Conservation (phyloP, 805 yeast genomes). For the Candida sithepensis region DNA sequence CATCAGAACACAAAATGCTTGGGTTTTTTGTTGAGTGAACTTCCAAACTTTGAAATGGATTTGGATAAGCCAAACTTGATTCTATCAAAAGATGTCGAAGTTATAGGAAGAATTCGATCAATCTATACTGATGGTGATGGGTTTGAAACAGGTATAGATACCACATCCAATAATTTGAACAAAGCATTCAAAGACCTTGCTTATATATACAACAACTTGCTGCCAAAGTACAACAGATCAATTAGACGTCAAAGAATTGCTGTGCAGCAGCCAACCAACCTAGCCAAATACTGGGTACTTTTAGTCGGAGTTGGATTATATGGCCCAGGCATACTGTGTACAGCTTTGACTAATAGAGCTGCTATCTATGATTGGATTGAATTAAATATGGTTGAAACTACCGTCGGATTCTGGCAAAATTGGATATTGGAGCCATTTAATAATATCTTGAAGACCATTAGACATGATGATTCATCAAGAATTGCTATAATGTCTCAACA, state of each 20-base stretch:
- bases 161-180: conserved; percentile 4
- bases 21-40: conserved; percentile 33
- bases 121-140: conserved; percentile 2
- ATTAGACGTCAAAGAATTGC: conserved; percentile 1
- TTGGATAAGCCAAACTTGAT: conserved; percentile 1
- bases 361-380: conserved; percentile 54
- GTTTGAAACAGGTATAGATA: not conserved
- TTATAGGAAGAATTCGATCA: conserved; percentile 5
- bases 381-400: conserved; percentile 59
- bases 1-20: conserved; percentile 31
- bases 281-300: conserved; percentile 58
- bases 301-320: conserved; percentile 38
- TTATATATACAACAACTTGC: conserved; percentile 4
- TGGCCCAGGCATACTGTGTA: conserved; percentile 49
- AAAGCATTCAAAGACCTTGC: conserved; percentile 10
- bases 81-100: not conserved
- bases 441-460: conserved; percentile 72
- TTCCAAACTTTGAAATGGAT: conserved; percentile 26
- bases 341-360: conserved; percentile 47
- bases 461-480: conserved; percentile 73
- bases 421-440: conserved; percentile 80
- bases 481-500: conserved; percentile 78
- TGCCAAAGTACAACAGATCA: conserved; percentile 6
- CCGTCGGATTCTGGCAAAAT: conserved; percentile 63
- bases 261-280: conserved; percentile 36